Evolutionary conservation across 768 basidiomycete species (phyloP).

Genomic region (Thelephora ganbajun): DNA sequence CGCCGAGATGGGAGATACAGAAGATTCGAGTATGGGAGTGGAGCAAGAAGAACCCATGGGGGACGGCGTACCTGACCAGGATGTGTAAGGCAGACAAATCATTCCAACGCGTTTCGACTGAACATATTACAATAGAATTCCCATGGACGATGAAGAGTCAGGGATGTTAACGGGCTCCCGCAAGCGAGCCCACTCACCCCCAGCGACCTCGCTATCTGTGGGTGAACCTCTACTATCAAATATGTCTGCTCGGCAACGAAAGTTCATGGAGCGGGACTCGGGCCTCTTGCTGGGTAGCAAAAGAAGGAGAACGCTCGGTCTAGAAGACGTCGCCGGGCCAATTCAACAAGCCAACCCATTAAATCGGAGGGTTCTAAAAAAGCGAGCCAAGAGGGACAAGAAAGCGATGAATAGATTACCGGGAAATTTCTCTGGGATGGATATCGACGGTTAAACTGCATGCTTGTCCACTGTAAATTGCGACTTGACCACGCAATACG

Average conservation of each 20-base stretch:
- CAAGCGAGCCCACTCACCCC: background rate
- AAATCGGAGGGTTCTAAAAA: conserved; percentile 44
- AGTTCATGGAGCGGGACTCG: background rate
- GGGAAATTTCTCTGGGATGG: background rate
- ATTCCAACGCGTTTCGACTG: background rate
- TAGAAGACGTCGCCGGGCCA: background rate
- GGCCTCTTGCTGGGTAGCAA: background rate
- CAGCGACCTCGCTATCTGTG: background rate
- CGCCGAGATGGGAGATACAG: conserved; percentile 22
- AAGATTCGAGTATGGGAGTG: conserved; percentile 12
- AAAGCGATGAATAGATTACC: conserved; percentile 28
- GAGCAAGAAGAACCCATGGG: conserved; percentile 26
- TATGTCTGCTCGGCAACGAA: background rate
- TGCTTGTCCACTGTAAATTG: background rate
- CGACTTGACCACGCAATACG: background rate
- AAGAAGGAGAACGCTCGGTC: background rate
- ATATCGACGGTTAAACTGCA: background rate
- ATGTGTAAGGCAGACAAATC: background rate
- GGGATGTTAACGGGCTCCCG: background rate
- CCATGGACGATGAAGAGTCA: background rate
- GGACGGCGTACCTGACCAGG: conserved; percentile 9
- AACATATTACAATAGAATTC: background rate
- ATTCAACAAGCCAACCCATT: conserved; percentile 36
- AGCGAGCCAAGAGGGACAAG: conserved; percentile 47
- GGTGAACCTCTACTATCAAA: background rate